Percentiles rank a stretch among this genome's conserved stretches.
These are phyloP conservation scores for Hypericum androsaemum DNA, from an alignment of 345 rosid genomes.

Conservation along the genomic window DNA sequence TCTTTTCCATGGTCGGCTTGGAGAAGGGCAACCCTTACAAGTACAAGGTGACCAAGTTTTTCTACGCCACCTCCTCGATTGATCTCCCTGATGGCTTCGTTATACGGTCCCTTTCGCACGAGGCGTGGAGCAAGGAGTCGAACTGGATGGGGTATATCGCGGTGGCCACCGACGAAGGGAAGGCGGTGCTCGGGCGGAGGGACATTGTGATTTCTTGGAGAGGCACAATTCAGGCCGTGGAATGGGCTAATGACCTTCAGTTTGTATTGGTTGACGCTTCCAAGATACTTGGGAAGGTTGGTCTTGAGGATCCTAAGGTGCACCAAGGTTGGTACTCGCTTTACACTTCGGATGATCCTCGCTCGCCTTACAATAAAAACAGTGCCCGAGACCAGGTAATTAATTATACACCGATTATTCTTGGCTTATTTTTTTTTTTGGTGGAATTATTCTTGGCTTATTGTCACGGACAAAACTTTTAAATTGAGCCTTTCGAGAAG, in stretches of 20 bases:
- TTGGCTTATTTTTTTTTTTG: no score
- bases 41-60: slow-evolving; percentile 29
- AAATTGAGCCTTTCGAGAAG: no score
- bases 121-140: slow-evolving; percentile 19
- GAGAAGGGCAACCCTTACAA: slow-evolving; percentile 27
- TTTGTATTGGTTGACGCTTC: neutral
- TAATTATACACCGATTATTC: no score
- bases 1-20: slow-evolving; percentile 28
- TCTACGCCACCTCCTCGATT: slow-evolving; percentile 19
- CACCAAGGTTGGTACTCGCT: slow-evolving; percentile 32
- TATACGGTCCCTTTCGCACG: slow-evolving; percentile 1
- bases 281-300: slow-evolving; percentile 8
- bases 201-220: slow-evolving; percentile 45
- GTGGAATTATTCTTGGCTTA: no score
- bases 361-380: slow-evolving; percentile 22
- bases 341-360: slow-evolving; percentile 19
- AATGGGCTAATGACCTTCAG: slow-evolving; percentile 16
- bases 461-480: no score
- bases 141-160: slow-evolving; percentile 39
- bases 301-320: neutral
- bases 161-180: slow-evolving; percentile 43
- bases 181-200: slow-evolving; percentile 32
- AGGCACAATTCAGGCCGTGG: slow-evolving; percentile 20
- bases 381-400: slow-evolving; percentile 40
- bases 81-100: neutral